Evolutionary conservation across 352 stramenopile genomes (phyloP).

Genomic region (Globisporangium cystogenes): DNA sequence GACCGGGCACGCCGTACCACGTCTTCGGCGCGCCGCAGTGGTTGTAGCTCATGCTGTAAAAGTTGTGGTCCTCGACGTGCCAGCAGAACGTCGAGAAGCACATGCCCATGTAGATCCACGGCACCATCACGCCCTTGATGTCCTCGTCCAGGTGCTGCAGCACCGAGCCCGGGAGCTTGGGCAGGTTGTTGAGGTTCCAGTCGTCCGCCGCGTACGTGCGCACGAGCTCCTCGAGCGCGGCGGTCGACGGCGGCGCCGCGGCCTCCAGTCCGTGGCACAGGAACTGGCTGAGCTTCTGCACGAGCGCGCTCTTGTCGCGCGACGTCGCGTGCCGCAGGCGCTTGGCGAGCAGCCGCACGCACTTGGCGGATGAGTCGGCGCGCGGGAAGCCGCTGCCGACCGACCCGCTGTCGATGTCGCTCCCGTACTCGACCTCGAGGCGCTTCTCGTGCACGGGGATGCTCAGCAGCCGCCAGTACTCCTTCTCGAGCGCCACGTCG

Average conservation of each 20-base stretch:
- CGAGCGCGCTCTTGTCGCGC: conserved; percentile 20
- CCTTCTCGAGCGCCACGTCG: conserved; percentile 69
- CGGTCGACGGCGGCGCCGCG: conserved; percentile 14
- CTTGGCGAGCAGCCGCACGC: conserved; percentile 39
- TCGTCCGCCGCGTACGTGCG: conserved; percentile 73
- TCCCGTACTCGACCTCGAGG: conserved; percentile 90
- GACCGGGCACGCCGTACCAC: conserved; percentile 96
- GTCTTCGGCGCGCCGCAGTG: conserved; percentile 97
- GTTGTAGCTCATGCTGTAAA: conserved; percentile 99
- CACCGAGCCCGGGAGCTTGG: conserved; percentile 90
- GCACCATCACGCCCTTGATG: conserved; percentile 98
- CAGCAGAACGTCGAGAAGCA: conserved; percentile 99
- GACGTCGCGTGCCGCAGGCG: conserved; percentile 45
- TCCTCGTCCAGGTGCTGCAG: conserved; percentile 95
- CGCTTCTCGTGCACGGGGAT: conserved; percentile 71
- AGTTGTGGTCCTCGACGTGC: conserved; percentile 99
- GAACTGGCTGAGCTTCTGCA: conserved; percentile 34
- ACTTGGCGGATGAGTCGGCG: conserved; percentile 48
- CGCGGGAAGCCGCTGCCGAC: conserved; percentile 87
- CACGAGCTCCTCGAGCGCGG: conserved; percentile 45
- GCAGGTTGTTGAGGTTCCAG: conserved; percentile 99
- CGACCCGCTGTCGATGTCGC: conserved; percentile 85
- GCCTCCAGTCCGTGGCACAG: conserved; percentile 52
- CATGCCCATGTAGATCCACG: conserved; percentile 99
- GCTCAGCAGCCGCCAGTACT: conserved; percentile 88